Conservation (phyloP, 1,284 basidiomycete genomes). For the Malassezia restricta region DNA sequence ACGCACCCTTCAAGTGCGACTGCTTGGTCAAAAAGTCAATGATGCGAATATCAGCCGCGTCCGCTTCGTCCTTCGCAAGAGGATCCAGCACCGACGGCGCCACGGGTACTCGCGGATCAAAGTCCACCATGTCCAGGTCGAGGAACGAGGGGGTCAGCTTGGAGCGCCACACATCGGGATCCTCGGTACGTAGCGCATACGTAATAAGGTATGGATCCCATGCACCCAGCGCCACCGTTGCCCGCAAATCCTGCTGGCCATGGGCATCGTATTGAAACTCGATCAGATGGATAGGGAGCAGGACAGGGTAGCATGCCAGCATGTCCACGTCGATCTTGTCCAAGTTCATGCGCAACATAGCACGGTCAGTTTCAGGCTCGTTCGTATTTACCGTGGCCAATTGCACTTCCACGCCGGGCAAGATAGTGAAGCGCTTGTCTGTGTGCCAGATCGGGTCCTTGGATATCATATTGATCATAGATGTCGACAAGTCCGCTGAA, state of each 20-base stretch:
- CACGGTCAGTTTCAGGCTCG: background rate
- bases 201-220: conserved; percentile 10
- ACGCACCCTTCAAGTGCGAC: conserved; percentile 12
- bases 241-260: conserved; percentile 2
- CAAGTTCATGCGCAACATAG: conserved; percentile 4
- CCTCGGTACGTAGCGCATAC: conserved; percentile 9
- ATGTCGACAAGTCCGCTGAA: conserved; percentile 1
- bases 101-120: conserved; percentile 9
- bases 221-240: conserved; percentile 14
- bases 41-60: conserved; percentile 7
- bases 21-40: conserved; percentile 15
- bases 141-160: conserved; percentile 3
- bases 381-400: conserved; percentile 8
- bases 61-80: background rate
- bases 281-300: conserved; percentile 14
- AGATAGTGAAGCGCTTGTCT: conserved; percentile 5
- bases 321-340: conserved; percentile 11
- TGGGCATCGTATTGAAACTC: conserved; percentile 9
- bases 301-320: conserved; percentile 13
- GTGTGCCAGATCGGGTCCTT: conserved; percentile 8
- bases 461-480: conserved; percentile 8
- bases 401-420: conserved; percentile 14
- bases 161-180: background rate
- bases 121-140: conserved; percentile 14
- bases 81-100: conserved; percentile 2